A percentile compares a stretch with the other conserved stretches of the same genome.
Conservation (phyloP, 305 asterid genomes). For the Caryopteris hybrid region DNA sequence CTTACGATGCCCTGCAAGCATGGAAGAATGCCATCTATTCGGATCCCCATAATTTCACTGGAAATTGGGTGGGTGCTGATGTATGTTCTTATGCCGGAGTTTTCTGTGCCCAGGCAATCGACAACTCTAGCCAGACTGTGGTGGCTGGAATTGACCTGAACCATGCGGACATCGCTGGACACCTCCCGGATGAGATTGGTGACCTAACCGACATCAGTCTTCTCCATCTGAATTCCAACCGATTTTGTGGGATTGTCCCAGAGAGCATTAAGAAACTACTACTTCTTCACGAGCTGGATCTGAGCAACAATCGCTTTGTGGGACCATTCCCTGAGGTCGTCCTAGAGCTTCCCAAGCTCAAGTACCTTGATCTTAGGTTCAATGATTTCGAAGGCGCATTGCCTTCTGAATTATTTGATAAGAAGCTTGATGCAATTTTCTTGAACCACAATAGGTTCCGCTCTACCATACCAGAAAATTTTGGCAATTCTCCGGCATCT, state of each 20-base stretch:
- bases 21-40: slow-evolving; percentile 71
- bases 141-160: slow-evolving; percentile 87
- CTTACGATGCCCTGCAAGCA: slow-evolving; percentile 64
- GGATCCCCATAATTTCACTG: slow-evolving; percentile 61
- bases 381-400: slow-evolving; percentile 84
- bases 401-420: slow-evolving; percentile 49
- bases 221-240: slow-evolving; percentile 72
- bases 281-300: slow-evolving; percentile 59
- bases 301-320: slow-evolving; percentile 87
- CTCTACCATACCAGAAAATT: slow-evolving; percentile 47
- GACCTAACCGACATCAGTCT: slow-evolving; percentile 57
- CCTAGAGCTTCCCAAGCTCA: slow-evolving; percentile 50
- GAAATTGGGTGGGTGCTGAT: slow-evolving; percentile 67
- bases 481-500: slow-evolving; percentile 61
- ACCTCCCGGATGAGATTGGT: slow-evolving; percentile 71
- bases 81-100: slow-evolving; percentile 75
- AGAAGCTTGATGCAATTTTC: slow-evolving; percentile 52
- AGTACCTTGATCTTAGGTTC: slow-evolving; percentile 72
- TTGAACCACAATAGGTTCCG: slow-evolving; percentile 52
- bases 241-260: slow-evolving; percentile 84
- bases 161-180: slow-evolving; percentile 81
- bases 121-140: slow-evolving; percentile 43
- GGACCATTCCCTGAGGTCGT: slow-evolving; percentile 71
- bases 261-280: slow-evolving; percentile 33
- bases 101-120: slow-evolving; percentile 54